phyloP scores from a whole-genome alignment of 768 basidiomycete species.

The Kwoniella europaea region DNA sequence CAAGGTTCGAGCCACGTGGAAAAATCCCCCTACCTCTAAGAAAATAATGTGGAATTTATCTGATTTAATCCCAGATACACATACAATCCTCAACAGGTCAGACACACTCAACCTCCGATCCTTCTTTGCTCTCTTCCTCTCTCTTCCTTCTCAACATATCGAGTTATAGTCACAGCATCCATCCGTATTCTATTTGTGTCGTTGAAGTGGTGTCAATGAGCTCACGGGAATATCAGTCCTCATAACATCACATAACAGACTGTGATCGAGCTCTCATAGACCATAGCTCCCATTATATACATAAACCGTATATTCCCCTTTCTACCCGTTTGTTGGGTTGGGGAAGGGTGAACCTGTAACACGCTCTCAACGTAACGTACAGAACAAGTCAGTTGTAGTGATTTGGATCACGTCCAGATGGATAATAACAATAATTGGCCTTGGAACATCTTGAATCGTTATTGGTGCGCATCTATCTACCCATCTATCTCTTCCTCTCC shows the following conservation, averaged over 20 bases:
- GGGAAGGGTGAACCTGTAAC: neutral
- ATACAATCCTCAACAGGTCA: neutral
- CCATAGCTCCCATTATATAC: neutral
- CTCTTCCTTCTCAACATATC: constrained; percentile 4
- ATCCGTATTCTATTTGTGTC: constrained; percentile 6
- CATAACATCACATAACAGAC: neutral
- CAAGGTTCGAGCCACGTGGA: neutral
- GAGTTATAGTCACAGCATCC: neutral
- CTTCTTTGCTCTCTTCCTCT: neutral
- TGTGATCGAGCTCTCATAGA: neutral
- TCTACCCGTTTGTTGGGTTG: neutral
- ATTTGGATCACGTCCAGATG: constrained; percentile 14
- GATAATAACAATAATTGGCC: constrained; percentile 18
- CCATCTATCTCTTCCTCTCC: neutral
- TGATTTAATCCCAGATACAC: constrained; percentile 5
- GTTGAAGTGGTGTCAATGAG: constrained; percentile 8
- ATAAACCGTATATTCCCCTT: neutral
- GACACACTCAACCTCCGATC: neutral
- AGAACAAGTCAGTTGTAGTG: constrained; percentile 2
- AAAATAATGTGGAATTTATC: constrained; percentile 5
- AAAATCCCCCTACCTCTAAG: neutral
- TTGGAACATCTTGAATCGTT: constrained; percentile 22
- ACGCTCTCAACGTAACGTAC: neutral
- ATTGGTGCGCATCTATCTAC: constrained; percentile 20
- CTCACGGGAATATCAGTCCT: neutral